A percentile compares a stretch with the other conserved stretches of the same genome.
Evolutionary conservation across 176 grass and related monocot genomes (phyloP).

Genomic region (Oryza nivara): DNA sequence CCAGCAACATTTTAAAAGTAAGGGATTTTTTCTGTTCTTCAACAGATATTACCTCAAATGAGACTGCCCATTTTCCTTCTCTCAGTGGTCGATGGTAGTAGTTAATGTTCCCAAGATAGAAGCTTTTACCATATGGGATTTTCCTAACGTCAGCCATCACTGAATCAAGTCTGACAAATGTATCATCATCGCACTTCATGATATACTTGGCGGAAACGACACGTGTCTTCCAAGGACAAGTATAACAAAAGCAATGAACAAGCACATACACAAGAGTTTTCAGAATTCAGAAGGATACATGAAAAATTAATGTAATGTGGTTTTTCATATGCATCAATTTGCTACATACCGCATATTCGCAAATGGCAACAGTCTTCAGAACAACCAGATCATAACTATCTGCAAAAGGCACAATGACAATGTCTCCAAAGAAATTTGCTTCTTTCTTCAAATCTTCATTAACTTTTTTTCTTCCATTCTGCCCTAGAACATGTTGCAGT

Average conservation of each 20-base stretch:
- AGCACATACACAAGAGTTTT: background rate
- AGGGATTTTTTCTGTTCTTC: background rate
- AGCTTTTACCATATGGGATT: conserved; percentile 60
- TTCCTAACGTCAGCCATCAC: conserved; percentile 60
- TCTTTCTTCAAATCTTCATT: conserved; percentile 74
- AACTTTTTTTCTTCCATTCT: conserved; percentile 63
- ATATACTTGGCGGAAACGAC: conserved; percentile 57
- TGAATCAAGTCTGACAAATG: conserved; percentile 66
- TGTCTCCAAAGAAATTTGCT: conserved; percentile 75
- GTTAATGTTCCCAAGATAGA: conserved; percentile 81
- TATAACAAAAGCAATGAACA: background rate
- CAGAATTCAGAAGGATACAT: conserved; percentile 30
- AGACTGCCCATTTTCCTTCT: conserved; percentile 78
- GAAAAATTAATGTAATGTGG: background rate
- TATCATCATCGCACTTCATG: conserved; percentile 89
- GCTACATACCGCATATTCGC: conserved; percentile 67
- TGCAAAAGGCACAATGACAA: conserved; percentile 68
- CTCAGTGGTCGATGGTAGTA: conserved; percentile 71
- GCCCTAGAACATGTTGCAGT: conserved; percentile 46
- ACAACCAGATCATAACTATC: conserved; percentile 85
- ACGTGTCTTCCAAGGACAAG: conserved; percentile 48
- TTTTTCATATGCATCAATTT: conserved; percentile 21
- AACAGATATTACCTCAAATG: conserved; percentile 60
- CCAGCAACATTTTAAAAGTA: background rate
- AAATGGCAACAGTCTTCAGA: conserved; percentile 83